Conservation (phyloP, 805 yeast genomes). For the Cyberlindnera subsufficiens region DNA sequence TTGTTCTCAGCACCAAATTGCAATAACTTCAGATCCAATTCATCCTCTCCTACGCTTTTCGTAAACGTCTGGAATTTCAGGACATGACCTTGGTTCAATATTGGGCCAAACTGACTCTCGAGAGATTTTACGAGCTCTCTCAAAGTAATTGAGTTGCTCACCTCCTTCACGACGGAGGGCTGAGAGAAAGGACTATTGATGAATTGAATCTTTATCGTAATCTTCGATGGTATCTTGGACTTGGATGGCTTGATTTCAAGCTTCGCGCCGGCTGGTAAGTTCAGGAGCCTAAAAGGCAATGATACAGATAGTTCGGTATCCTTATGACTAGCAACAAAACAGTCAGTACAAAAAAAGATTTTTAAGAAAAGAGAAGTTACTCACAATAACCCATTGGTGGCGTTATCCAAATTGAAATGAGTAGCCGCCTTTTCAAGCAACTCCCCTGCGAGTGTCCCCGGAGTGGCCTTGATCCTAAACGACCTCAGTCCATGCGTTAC, state of each 20-base stretch:
- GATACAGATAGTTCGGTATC: conserved; percentile 29
- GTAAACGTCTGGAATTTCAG: conserved; percentile 19
- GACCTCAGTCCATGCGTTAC: conserved; percentile 29
- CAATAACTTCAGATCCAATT: conserved; percentile 6
- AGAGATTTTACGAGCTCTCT: conserved; percentile 12
- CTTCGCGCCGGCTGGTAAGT: conserved; percentile 40
- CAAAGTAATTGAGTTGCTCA: conserved; percentile 11
- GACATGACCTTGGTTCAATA: conserved; percentile 12
- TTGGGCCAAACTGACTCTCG: conserved; percentile 13
- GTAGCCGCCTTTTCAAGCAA: conserved; percentile 28
- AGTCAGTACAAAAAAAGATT: not conserved
- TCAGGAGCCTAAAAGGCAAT: conserved; percentile 37
- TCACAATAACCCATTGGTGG: conserved; percentile 21
- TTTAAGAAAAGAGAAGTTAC: conserved; percentile 1
- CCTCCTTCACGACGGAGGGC: conserved; percentile 21
- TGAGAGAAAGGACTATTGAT: conserved; percentile 20
- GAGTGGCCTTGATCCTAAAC: conserved; percentile 28
- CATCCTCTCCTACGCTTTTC: conserved; percentile 11
- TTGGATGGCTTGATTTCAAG: conserved; percentile 23
- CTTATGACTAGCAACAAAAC: conserved; percentile 22
- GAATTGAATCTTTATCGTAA: conserved; percentile 28
- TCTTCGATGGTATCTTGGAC: conserved; percentile 3
- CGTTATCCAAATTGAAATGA: conserved; percentile 30
- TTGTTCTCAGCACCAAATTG: conserved; percentile 21
- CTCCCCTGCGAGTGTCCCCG: conserved; percentile 32